Evolutionary conservation across 108 stramenopile genomes (phyloP), one percentile per base, ranked within the genome.

Genomic region (Cyclotella distinguenda): DNA sequence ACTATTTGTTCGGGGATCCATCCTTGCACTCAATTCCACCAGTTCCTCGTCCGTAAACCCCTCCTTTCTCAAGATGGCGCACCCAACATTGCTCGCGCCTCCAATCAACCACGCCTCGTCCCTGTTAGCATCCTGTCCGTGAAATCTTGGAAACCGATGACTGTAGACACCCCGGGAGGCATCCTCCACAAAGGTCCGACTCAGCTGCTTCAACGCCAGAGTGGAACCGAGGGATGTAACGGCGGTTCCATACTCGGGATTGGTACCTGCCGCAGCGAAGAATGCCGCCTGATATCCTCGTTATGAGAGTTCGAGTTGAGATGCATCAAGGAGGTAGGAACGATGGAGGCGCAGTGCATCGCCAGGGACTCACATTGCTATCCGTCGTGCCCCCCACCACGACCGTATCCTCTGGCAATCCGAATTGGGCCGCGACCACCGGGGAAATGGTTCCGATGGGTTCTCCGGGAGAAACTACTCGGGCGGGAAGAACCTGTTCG

Each of bases 331-430:
- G n/a, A n/a, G n/a, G n/a, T n/a, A n/a, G n/a, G n/a, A n/a, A n/a
- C n/a, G n/a, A n/a, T n/a, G n/a, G n/a, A n/a, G n/a, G n/a, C n/a
- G n/a, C n/a, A n/a, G n/a, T n/a, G n/a, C n/a, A n/a, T n/a, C n/a
- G n/a, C n/a, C n/a, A n/a, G n/a, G n/a, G n/a, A n/a, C n/a, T n/a
- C n/a, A n/a, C n/a, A 68, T 95, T 95, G 64, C 88, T 90, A 71
- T 95, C 94, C 11, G 94, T 95, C 8, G 96, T 97, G 16, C 95
- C 95, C 46, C 91, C 96, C 15, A 94, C 92, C 40, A 97, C 50
- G 4, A 84, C 60, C 13, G 84, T 78, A 30, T 64, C 44, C 35
- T 48, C 27, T 13, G 86, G 64, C 10, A 96, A 42, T 39, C 89
- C 89, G 45, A 81, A 85, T 26, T 73, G 58, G 10, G 62, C 38